Conservation (phyloP, 2,329 filamentous ascomycete species). For the Aureobasidium sp. region DNA sequence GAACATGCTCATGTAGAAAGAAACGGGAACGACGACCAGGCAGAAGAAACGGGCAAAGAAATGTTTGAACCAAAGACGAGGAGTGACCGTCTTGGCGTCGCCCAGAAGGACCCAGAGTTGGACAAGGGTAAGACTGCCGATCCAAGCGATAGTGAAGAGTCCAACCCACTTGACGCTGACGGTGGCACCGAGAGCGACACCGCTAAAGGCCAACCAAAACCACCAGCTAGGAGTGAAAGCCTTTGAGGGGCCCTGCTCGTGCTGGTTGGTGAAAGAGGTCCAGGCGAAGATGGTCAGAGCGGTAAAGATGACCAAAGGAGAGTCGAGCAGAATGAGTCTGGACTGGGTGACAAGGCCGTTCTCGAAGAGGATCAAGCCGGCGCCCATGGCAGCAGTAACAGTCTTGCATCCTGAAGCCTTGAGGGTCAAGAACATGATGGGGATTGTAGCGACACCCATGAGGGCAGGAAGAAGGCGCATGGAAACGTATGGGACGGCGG, state of each 20-base stretch:
- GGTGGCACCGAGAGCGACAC: conserved; percentile 80
- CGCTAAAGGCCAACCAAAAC: conserved; percentile 90
- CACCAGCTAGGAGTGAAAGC: conserved; percentile 90
- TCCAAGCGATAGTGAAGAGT: conserved; percentile 97
- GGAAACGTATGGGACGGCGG: conserved; percentile 89
- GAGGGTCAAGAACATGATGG: conserved; percentile 88
- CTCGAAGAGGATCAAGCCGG: conserved; percentile 85
- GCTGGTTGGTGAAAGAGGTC: conserved; percentile 90
- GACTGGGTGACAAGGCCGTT: conserved; percentile 94
- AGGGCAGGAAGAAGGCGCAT: conserved; percentile 93
- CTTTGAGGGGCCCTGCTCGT: conserved; percentile 81
- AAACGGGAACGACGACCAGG: conserved; percentile 76
- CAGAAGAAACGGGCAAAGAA: conserved; percentile 86
- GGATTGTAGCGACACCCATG: conserved; percentile 78
- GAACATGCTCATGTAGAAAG: conserved; percentile 96
- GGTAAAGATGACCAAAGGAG: conserved; percentile 86
- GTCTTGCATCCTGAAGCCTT: conserved; percentile 87
- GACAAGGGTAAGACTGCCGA: conserved; percentile 78
- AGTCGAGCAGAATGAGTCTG: conserved; percentile 90
- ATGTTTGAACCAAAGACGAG: conserved; percentile 91
- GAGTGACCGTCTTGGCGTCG: conserved; percentile 75
- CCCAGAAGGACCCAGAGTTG: conserved; percentile 95
- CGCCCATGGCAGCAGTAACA: conserved; percentile 72
- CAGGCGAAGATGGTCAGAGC: conserved; percentile 86
- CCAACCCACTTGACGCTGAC: conserved; percentile 98